Conservation (phyloP, 805 yeast species). For the Lipomyces sp. region DNA sequence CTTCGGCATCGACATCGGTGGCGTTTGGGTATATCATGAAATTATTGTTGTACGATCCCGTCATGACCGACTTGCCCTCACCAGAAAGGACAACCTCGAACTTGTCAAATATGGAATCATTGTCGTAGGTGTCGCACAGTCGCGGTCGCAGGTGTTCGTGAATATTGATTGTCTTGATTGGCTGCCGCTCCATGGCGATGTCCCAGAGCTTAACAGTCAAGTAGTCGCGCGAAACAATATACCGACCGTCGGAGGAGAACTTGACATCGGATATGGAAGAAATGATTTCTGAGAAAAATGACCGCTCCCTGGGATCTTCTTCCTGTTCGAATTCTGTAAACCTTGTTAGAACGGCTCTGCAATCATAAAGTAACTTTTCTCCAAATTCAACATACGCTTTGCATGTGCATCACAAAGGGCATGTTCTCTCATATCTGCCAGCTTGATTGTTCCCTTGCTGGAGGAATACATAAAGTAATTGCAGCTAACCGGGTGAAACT, state of each 20-base stretch:
- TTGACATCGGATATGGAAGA: conserved; percentile 90
- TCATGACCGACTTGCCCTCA: conserved; percentile 86
- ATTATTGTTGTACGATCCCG: conserved; percentile 95
- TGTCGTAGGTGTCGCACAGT: conserved; percentile 95
- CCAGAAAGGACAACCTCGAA: conserved; percentile 95
- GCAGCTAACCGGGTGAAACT: conserved; percentile 91
- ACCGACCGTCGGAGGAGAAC: conserved; percentile 86
- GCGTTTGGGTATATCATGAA: conserved; percentile 90
- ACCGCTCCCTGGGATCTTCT: conserved; percentile 86
- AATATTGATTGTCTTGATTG: conserved; percentile 88
- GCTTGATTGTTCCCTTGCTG: conserved; percentile 90
- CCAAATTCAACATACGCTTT: conserved; percentile 31
- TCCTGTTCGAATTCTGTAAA: conserved; percentile 80
- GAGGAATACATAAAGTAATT: conserved; percentile 93
- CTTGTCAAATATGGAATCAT: conserved; percentile 97
- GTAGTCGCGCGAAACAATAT: conserved; percentile 95
- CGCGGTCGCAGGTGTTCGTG: conserved; percentile 93
- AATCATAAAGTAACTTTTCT: neutral
- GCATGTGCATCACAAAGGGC: conserved; percentile 91
- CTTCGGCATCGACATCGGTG: conserved; percentile 38
- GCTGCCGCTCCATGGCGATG: conserved; percentile 92
- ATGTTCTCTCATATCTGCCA: conserved; percentile 94
- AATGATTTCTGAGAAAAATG: conserved; percentile 96
- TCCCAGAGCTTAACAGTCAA: conserved; percentile 98
- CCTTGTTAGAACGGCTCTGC: neutral